Conservation (phyloP, 257 asterid genomes). For the Petunia axillaris region DNA sequence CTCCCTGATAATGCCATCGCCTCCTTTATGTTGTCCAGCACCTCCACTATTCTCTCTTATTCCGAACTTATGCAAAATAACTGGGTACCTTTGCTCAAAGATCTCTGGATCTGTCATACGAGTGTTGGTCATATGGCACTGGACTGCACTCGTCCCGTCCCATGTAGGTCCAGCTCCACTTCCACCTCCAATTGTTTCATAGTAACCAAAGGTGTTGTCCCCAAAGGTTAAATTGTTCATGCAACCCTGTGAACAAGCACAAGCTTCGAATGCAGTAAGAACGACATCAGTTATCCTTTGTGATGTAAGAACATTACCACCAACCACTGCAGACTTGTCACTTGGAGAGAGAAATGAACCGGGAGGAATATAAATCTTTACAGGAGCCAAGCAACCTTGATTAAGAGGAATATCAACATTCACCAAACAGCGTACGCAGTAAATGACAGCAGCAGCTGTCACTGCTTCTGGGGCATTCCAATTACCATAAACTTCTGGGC, state of each 20-base stretch:
- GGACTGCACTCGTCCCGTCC: slow-evolving; percentile 95
- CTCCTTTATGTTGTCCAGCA: slow-evolving; percentile 73
- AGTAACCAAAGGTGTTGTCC: slow-evolving; percentile 82
- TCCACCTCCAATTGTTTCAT: slow-evolving; percentile 95
- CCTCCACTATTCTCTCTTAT: slow-evolving; percentile 88
- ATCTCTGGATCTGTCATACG: slow-evolving; percentile 99
- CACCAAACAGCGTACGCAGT: slow-evolving; percentile 85
- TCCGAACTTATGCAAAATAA: slow-evolving; percentile 73
- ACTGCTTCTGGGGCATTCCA: slow-evolving; percentile 99
- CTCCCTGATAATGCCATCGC: slow-evolving; percentile 90
- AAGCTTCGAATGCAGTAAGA: slow-evolving; percentile 88
- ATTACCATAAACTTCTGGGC: slow-evolving; percentile 94
- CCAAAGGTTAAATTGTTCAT: slow-evolving; percentile 96
- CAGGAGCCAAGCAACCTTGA: slow-evolving; percentile 96
- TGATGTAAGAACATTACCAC: slow-evolving; percentile 93
- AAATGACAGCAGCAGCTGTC: slow-evolving; percentile 93
- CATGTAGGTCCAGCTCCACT: slow-evolving; percentile 93
- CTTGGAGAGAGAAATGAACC: slow-evolving; percentile 95
- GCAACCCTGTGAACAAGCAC: slow-evolving; percentile 98
- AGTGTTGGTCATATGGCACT: slow-evolving; percentile 98
- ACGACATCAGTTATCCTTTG: slow-evolving; percentile 91
- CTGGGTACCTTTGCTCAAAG: slow-evolving; percentile 94
- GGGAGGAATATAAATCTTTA: slow-evolving; percentile 69
- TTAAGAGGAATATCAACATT: slow-evolving; percentile 92
- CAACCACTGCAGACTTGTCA: slow-evolving; percentile 91